Base-by-base conservation (phyloP, 2,329 filamentous ascomycete genomes). In the Dactylellina parvicollis region DNA sequence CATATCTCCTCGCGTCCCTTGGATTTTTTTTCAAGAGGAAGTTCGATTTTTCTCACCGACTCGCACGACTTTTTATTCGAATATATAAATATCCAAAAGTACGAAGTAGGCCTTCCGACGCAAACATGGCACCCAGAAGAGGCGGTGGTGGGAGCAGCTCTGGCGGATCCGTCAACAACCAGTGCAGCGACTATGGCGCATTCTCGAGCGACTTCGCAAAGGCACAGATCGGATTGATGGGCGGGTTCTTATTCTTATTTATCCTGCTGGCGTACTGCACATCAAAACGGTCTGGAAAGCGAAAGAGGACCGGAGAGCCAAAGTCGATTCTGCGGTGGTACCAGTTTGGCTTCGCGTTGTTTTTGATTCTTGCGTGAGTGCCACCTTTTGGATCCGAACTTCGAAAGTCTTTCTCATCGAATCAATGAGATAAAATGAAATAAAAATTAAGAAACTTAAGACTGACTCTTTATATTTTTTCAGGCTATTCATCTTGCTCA, bases 251-350 rank as follows among this genome's bases (percentile, higher is more conserved):
- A 50, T 30, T 73, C 3, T 49, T 55, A 2, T 66, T 73, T 49
- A 28, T 73, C 5, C 16, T 73, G 34, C 20, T 73, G 10, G 46
- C 46, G 14, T 60, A 26, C 20, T 61, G 52, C 22, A 32, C 30
- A 22, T 16, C 30, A 14, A 49, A 26, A 4, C 34, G 60, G n/a
- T 60, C 60, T 4, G 46, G 24, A 24, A 73, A 73, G 47, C 38
- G 59, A 47, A 73, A 73, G 60, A 73, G 56, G 46, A 36, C 20
- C n/a, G 22, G 28, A 4, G 47, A 57, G 22, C 14, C 55, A 32
- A 66, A 60, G 28, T 54, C 60, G 32, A 66, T 73, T 38, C 22
- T 73, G 47, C 38, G 69, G 22, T 73, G 69, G 69, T 73, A 60
- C 20, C 69, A 73, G 10, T 73, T 40, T 18, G 69, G 69, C 26